A percentile compares a stretch with the other conserved stretches of the same genome.
Conservation (phyloP, 2,329 filamentous ascomycete genomes). For the Colletotrichum acutatum region DNA sequence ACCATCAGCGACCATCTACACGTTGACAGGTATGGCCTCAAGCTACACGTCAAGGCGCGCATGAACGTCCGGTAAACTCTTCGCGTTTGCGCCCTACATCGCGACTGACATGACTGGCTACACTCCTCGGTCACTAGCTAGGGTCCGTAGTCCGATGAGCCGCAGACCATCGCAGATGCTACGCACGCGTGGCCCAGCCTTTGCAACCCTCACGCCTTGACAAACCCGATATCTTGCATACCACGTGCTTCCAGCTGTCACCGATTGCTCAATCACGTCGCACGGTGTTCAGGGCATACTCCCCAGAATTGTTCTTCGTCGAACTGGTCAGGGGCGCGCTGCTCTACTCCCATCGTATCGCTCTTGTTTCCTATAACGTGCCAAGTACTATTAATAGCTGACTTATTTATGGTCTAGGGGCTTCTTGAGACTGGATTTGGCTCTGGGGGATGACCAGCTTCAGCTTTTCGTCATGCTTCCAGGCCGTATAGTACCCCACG, state of each 20-base stretch:
- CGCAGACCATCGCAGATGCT: background rate
- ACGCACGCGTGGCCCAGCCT: background rate
- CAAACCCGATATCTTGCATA: background rate
- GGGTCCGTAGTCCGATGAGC: background rate
- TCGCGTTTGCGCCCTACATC: background rate
- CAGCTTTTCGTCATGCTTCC: background rate
- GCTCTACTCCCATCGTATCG: background rate
- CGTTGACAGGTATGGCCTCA: background rate
- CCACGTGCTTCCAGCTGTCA: constrained; percentile 6
- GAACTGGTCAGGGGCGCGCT: background rate
- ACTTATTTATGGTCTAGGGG: too few species aligned
- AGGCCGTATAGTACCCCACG: background rate
- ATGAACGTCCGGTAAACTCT: background rate
- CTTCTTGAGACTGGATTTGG: background rate
- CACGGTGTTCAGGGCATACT: background rate
- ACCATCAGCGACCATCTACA: background rate
- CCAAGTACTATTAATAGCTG: background rate
- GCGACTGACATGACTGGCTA: background rate
- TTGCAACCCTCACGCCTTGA: background rate
- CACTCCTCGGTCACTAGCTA: background rate
- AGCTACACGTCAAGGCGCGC: background rate
- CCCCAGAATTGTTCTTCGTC: background rate
- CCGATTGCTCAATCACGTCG: background rate
- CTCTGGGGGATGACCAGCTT: background rate
- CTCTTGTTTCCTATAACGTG: background rate